Evolutionary conservation across 768 basidiomycete genomes (phyloP), one percentile per base, ranked within the genome.

Genomic region (Kwoniella botswanensis): DNA sequence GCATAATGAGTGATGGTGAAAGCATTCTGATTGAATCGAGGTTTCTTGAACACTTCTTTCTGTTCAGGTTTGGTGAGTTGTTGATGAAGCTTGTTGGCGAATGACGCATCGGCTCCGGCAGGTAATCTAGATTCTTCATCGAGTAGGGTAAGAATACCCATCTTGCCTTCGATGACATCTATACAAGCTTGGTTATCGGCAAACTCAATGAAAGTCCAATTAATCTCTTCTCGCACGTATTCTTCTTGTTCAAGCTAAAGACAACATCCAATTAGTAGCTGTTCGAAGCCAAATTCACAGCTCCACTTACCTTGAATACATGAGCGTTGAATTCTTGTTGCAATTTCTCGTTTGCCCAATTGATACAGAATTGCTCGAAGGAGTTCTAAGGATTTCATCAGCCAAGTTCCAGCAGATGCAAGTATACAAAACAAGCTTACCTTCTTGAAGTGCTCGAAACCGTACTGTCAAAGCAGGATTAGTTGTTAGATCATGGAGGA

Each of bases 251-350:
- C 97, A 53, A 99, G 89, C 87, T 98, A 95, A 42, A 50, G 29
- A 41, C 21, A 22, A 58, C 29, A 54, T 9, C 13, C 4, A 11
- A 41, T 17, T 11, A 64, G 50, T 35, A 35, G 15, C 5, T 11
- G 17, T 10, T 43, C 35, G 24, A 44, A 4, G 46, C 57, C 35
- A 35, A 52, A 22, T 17, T 41, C 15, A 22, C 6, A 18, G 24
- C 41, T 10, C n/a, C 35, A 68, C 72, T 63, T 29, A 76, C 75
- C 72, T 83, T 83, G 79, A 84, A 84, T 60, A 99, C 97, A 82
- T 99, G 97, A 1, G 96, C 97, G 78, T 98, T 98, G 86, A 99
- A 99, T 93, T 98, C 95, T 84, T 98, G 97, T 78, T 99, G 97
- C 57, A 98, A 84, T 84, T 82, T 84, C 71, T 84, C 97, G 79